Percentiles rank a stretch among this genome's conserved stretches.
Conservation (phyloP, 345 rosid genomes). For the Angophora floribunda region DNA sequence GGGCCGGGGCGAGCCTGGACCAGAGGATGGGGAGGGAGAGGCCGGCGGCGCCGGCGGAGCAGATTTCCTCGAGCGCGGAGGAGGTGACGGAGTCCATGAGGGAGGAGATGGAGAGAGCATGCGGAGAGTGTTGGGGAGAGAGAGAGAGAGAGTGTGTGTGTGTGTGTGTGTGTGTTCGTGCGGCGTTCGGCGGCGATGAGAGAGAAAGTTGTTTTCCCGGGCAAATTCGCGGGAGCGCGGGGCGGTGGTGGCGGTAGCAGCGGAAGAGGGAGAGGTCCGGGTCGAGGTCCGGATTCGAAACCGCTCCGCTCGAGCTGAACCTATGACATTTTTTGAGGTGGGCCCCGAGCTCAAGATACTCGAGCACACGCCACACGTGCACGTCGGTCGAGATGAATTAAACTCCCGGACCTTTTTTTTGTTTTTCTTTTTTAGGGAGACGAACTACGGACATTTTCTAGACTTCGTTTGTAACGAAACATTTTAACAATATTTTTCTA, state of each 20-base stretch:
- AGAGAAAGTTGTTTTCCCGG: neutral
- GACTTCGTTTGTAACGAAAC: no score
- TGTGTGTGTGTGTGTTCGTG: neutral
- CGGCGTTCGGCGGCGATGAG: neutral
- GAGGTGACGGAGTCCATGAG: conserved; percentile 6
- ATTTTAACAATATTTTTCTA: no score
- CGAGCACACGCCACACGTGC: neutral
- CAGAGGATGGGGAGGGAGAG: conserved; percentile 4
- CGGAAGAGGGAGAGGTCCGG: neutral
- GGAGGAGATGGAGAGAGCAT: neutral
- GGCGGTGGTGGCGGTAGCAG: neutral
- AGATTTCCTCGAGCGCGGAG: conserved; percentile 7
- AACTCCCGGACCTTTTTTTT: neutral
- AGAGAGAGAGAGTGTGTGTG: neutral
- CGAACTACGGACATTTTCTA: no score
- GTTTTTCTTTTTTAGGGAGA: no score
- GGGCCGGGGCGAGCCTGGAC: conserved; percentile 1
- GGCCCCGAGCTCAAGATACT: neutral
- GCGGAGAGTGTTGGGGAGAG: neutral
- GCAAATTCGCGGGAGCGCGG: neutral
- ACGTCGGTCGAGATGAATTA: neutral
- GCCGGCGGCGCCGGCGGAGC: conserved; percentile 3
- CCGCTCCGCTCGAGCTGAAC: neutral
- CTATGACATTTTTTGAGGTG: neutral
- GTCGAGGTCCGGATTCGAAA: neutral